These are phyloP conservation scores for Russula lepida DNA, from an alignment of 768 basidiomycete species.

Conservation along the genomic window DNA sequence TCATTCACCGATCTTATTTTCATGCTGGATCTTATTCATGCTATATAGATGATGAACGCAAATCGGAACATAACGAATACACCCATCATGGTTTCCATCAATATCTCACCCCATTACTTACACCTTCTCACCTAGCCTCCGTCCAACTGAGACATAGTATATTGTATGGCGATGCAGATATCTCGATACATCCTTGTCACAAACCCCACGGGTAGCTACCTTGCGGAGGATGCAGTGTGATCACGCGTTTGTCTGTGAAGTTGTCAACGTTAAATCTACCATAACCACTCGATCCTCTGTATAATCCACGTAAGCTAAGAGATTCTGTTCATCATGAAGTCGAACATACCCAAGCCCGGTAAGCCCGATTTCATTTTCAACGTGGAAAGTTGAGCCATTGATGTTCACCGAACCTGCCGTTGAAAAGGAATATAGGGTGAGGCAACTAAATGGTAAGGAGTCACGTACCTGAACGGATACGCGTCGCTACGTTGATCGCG, in stretches of 20 bases:
- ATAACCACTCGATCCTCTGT: conserved; percentile 35
- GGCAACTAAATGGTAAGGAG: neutral
- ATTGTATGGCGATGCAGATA: neutral
- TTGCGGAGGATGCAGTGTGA: conserved; percentile 35
- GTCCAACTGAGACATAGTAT: no score
- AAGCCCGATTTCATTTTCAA: conserved; percentile 32
- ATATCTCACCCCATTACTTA: no score
- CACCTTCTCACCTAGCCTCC: no score
- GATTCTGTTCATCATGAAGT: neutral
- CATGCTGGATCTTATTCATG: no score
- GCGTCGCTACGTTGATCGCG: conserved; percentile 39
- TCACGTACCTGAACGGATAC: conserved; percentile 37
- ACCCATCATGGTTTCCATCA: no score
- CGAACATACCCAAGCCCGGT: conserved; percentile 40
- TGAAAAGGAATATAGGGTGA: neutral
- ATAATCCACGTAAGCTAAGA: neutral
- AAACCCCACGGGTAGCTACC: neutral
- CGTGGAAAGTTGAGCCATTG: conserved; percentile 46
- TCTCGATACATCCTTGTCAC: neutral
- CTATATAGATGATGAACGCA: no score
- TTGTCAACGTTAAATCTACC: conserved; percentile 44
- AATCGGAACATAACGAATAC: no score
- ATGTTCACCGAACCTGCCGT: conserved; percentile 43
- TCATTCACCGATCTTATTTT: no score
- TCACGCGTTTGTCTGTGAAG: conserved; percentile 40